Evolutionary conservation across 129 eudicot genomes (phyloP).

Genomic region (Pittosporum tobira): DNA sequence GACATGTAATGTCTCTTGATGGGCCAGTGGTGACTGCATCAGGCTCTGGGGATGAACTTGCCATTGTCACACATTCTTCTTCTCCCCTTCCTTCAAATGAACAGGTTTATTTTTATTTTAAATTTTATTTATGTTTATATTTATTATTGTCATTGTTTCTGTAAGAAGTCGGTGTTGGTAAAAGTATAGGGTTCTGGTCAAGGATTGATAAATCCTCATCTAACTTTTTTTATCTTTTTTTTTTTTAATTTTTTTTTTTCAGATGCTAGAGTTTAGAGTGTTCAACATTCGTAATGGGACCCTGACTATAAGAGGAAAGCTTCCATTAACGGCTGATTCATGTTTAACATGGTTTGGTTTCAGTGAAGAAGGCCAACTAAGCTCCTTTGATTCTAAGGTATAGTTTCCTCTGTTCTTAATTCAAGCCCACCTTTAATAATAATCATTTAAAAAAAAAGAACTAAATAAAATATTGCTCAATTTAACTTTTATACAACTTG

Average conservation of each 20-base stretch:
- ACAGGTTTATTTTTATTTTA: too few species aligned
- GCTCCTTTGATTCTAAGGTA: constrained; percentile 93
- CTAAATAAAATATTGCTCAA: background rate
- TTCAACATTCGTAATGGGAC: constrained; percentile 55
- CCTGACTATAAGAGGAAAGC: constrained; percentile 53
- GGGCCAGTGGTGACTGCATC: constrained; percentile 96
- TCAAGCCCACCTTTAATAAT: too few species aligned
- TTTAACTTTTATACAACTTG: constrained; percentile 5
- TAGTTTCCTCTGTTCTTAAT: constrained; percentile 5
- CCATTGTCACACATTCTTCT: constrained; percentile 75
- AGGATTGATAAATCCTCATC: constrained; percentile 1
- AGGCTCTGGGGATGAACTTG: constrained; percentile 84
- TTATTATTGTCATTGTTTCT: too few species aligned
- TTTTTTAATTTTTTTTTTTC: constrained; percentile 15
- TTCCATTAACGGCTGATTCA: constrained; percentile 89
- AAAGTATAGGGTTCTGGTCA: background rate
- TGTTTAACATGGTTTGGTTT: constrained; percentile 81
- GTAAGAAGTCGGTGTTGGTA: too few species aligned
- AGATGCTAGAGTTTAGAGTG: constrained; percentile 78
- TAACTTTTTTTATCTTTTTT: too few species aligned
- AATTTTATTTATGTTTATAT: too few species aligned
- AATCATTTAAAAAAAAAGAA: too few species aligned
- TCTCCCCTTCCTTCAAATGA: constrained; percentile 75
- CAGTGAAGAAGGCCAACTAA: constrained; percentile 88
- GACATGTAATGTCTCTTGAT: constrained; percentile 71